Base-by-base conservation (phyloP, 768 basidiomycete species). In the Amanita jacksonii region DNA sequence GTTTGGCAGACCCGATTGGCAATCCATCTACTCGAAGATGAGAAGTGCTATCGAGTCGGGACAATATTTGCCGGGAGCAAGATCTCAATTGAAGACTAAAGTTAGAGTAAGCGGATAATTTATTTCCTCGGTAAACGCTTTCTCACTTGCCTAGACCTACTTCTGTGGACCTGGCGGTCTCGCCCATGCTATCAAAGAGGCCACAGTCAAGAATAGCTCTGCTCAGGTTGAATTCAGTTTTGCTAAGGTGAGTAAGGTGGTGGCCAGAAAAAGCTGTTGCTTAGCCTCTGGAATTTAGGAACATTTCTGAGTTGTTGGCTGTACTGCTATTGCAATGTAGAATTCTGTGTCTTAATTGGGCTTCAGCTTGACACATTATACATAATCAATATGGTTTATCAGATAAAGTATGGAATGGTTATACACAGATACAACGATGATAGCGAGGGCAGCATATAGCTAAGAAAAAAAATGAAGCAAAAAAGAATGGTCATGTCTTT, bases 1-100 rank as follows among this genome's bases (percentile, higher is more conserved):
- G 72, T 96, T 86, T 56, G 91, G 92, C 12, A 81, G 92, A 27
- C 92, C 93, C 15, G 79, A 94, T 59, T 97, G 88, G 81, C 80
- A 79, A 60, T 63, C 70, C 33, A 85, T 96, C 57, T 94, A 88
- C 61, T 64, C 69, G 16, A 73, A 74, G 48, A 78, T 93, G 63
- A 74, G 73, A 51, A 72, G 76, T 49, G 83, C 83, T 3, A 87
- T 97, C 54, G 87, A 93, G 59, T 61, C 65, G 15, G 91, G 90
- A 16, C 78, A 75, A 47, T 94, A 92, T 60, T 67, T 93, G 33
- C 79, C 85, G 13, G 87, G 88, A 28, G 72, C 73, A 51, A 85
- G 78, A 47, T 73, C 82, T 5, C 84, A 87, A 53, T 64, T 91
- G 43, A 87, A 79, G 65, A 90, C 84, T 37, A 85, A 75, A 59